Evolutionary conservation across 805 yeast genomes (phyloP).

Genomic region (Candida endomychidarum): DNA sequence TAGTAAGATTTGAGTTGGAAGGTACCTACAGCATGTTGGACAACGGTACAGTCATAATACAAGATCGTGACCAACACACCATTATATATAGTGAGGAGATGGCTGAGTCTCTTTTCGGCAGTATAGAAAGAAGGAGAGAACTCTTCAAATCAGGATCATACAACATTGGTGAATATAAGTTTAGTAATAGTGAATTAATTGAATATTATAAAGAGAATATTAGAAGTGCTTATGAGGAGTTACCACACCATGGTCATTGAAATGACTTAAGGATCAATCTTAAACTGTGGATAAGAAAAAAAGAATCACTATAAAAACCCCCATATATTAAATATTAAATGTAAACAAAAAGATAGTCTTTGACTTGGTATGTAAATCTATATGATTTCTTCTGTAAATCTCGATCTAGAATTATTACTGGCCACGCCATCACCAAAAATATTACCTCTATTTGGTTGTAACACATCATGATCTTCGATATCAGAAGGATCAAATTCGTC

Average conservation of each 20-base stretch:
- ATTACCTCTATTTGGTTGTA: conserved; percentile 12
- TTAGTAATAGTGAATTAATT: conserved; percentile 1
- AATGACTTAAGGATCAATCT: no score
- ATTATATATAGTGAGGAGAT: conserved; percentile 4
- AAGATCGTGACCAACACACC: background rate
- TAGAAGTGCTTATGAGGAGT: background rate
- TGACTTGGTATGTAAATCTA: no score
- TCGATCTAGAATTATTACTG: conserved; percentile 21
- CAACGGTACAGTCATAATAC: conserved; percentile 4
- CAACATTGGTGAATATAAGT: conserved; percentile 1
- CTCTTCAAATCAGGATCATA: background rate
- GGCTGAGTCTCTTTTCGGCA: conserved; percentile 3
- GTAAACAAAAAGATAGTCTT: no score
- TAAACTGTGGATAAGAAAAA: no score
- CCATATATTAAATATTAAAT: background rate
- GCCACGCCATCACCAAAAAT: conserved; percentile 17
- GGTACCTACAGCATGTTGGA: background rate
- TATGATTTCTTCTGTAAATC: conserved; percentile 21
- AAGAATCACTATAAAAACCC: background rate
- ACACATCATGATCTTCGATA: conserved; percentile 14
- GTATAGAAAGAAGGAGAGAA: background rate
- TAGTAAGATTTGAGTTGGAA: conserved; percentile 6
- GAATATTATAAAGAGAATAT: conserved; percentile 4
- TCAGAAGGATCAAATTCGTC: conserved; percentile 17
- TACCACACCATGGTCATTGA: background rate